phyloP scores from a whole-genome alignment of 345 rosid species.

The Aethionema arabicum region DNA sequence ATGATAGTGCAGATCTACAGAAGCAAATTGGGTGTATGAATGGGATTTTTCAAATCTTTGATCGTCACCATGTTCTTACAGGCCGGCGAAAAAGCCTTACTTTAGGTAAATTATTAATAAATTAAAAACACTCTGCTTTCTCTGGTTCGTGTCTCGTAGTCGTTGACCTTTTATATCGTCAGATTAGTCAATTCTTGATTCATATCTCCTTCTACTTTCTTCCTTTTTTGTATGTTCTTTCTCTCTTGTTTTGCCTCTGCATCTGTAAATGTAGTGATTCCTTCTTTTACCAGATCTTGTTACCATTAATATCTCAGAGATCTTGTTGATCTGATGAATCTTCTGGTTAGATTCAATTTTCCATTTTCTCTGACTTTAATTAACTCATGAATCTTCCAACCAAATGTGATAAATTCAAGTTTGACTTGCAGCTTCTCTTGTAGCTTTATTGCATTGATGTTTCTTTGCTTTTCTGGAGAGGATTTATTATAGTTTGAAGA shows the following conservation, averaged over 20 bases:
- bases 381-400: conserved; percentile 22
- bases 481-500: too few species aligned
- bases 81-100: conserved; percentile 67
- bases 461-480: background rate
- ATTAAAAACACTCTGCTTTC: conserved; percentile 24
- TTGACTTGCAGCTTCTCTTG: conserved; percentile 22
- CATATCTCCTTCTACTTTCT: conserved; percentile 6
- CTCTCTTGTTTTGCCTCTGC: conserved; percentile 15
- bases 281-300: conserved; percentile 11
- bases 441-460: background rate
- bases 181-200: conserved; percentile 16
- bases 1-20: conserved; percentile 89
- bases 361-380: conserved; percentile 27
- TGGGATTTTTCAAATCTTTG: conserved; percentile 86
- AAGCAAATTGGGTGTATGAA: conserved; percentile 98
- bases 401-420: conserved; percentile 26
- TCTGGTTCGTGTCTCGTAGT: conserved; percentile 32
- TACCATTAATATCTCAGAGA: conserved; percentile 1
- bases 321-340: conserved; percentile 37
- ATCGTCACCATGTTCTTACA: conserved; percentile 59
- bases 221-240: conserved; percentile 9
- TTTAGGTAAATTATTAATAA: conserved; percentile 46
- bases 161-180: conserved; percentile 35
- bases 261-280: conserved; percentile 18
- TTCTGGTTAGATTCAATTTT: conserved; percentile 26